Conservation (phyloP, 371 early-diverging fungal species). For the Mortierella sp. region DNA sequence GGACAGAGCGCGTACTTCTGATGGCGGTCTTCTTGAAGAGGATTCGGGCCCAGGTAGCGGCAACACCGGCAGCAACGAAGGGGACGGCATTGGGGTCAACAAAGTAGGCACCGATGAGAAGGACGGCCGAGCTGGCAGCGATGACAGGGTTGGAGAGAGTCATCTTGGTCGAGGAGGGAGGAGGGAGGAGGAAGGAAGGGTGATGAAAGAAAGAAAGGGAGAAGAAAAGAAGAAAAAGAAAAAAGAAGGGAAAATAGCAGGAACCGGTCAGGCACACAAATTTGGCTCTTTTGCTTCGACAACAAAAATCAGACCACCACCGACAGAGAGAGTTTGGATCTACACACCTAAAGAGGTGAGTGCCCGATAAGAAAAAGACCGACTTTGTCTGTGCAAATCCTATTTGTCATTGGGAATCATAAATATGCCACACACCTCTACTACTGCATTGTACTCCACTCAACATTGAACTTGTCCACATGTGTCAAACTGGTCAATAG, state of each 20-base stretch:
- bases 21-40: constrained; percentile 28
- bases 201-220: background rate
- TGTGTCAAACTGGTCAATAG: no score
- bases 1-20: constrained; percentile 30
- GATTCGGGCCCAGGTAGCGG: constrained; percentile 48
- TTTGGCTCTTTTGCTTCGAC: background rate
- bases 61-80: constrained; percentile 45
- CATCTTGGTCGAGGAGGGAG: constrained; percentile 27
- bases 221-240: background rate
- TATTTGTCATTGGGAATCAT: background rate
- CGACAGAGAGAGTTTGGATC: constrained; percentile 1
- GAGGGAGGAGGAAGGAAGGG: background rate
- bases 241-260: background rate
- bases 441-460: no score
- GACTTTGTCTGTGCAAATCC: constrained; percentile 3
- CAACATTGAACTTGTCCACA: background rate
- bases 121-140: constrained; percentile 40
- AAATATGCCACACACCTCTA: background rate
- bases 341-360: background rate
- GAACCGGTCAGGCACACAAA: background rate
- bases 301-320: constrained; percentile 5
- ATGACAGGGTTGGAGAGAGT: constrained; percentile 42
- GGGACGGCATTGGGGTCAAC: constrained; percentile 42
- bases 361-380: background rate
- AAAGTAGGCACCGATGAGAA: constrained; percentile 47